Evolutionary conservation across 1,139 yeast genomes (phyloP).

Genomic region (Spencermartinsiella ligniputridi): DNA sequence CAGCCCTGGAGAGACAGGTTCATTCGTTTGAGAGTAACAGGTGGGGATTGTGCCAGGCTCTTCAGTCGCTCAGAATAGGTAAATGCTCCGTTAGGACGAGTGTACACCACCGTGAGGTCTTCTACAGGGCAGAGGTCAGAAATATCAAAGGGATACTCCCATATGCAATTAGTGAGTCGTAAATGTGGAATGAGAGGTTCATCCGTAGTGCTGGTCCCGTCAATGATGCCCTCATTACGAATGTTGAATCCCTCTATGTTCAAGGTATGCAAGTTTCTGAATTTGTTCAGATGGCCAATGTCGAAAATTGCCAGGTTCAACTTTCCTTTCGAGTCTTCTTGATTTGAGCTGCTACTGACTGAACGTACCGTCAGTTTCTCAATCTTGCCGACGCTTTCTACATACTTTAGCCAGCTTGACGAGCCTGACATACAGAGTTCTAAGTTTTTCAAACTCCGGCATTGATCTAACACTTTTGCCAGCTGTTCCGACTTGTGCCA

Average conservation of each 20-base stretch:
- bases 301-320: conserved; percentile 15
- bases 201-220: conserved; percentile 8
- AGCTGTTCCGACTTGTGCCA: conserved; percentile 23
- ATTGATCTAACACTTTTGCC: conserved; percentile 14
- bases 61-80: conserved; percentile 19
- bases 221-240: conserved; percentile 10
- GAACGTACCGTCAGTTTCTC: conserved; percentile 7
- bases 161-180: conserved; percentile 21
- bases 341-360: not conserved
- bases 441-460: conserved; percentile 15
- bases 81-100: conserved; percentile 19
- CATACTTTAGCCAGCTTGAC: conserved; percentile 23
- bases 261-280: conserved; percentile 12
- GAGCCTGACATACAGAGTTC: conserved; percentile 20
- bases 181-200: conserved; percentile 9
- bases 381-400: conserved; percentile 7
- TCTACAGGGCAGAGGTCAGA: conserved; percentile 22
- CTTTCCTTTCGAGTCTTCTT: not conserved
- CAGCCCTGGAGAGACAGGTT: conserved; percentile 16
- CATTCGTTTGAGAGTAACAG: conserved; percentile 16
- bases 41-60: conserved; percentile 21
- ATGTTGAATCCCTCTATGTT: conserved; percentile 19
- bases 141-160: conserved; percentile 25
- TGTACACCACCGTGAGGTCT: conserved; percentile 16
- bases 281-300: conserved; percentile 14